A percentile compares a stretch with the other conserved stretches of the same genome.
Evolutionary conservation across 768 basidiomycete species (phyloP).

Genomic region (Lactarius akahatsu): DNA sequence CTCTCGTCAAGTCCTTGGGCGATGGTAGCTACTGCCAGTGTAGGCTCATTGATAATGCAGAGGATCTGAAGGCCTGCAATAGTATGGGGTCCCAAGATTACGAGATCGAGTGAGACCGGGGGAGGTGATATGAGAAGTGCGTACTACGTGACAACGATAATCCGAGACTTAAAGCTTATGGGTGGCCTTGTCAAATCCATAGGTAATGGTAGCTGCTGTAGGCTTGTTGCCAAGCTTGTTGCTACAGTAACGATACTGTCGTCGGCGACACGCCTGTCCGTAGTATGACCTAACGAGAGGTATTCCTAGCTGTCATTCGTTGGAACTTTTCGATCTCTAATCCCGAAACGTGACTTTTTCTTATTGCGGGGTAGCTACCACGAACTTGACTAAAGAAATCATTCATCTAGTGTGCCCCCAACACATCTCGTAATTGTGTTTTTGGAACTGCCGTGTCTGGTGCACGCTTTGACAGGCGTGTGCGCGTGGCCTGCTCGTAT

Average conservation of each 20-base stretch:
- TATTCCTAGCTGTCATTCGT: not conserved
- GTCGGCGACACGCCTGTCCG: no score
- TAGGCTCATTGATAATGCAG: conserved; percentile 97
- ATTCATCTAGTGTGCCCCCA: conserved; percentile 22
- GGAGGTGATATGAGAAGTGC: no score
- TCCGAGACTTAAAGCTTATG: conserved; percentile 80
- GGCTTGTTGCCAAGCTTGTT: no score
- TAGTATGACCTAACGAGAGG: not conserved
- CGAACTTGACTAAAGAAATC: not conserved
- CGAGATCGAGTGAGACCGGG: no score
- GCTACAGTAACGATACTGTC: no score
- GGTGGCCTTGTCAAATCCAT: conserved; percentile 95
- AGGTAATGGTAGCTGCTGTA: conserved; percentile 35
- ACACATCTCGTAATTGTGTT: conserved; percentile 46
- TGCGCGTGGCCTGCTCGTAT: conserved; percentile 57
- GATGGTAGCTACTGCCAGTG: conserved; percentile 48
- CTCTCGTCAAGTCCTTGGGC: conserved; percentile 92
- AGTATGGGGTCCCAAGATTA: conserved; percentile 36
- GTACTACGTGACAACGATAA: conserved; percentile 58
- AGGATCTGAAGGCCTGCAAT: conserved; percentile 94
- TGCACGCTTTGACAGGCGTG: conserved; percentile 48
- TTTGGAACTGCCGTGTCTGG: conserved; percentile 54
- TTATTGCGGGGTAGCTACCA: not conserved
- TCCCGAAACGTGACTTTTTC: not conserved
- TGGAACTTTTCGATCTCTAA: not conserved